Evolutionary conservation across 1,284 basidiomycete species (phyloP).

Genomic region (Trametes sp.): DNA sequence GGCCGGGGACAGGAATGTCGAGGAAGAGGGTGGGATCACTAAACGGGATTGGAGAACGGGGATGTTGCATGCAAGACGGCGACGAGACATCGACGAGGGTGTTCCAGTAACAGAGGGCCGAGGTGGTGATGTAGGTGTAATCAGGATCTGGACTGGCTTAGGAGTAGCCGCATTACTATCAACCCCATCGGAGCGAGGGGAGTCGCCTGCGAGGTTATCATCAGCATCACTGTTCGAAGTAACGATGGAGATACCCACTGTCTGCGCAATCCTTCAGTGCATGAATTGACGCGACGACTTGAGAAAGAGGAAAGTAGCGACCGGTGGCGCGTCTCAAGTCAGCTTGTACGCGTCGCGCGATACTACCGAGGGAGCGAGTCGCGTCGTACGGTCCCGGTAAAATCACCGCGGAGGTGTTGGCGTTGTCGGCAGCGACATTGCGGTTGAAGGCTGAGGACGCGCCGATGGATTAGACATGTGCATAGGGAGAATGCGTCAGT

Average conservation of each 20-base stretch:
- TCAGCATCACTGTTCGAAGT: too few species aligned
- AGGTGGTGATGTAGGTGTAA: slow-evolving; percentile 6
- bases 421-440: not conserved
- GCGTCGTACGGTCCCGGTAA: not conserved
- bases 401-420: not conserved
- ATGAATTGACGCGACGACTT: slow-evolving; percentile 23
- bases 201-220: not conserved
- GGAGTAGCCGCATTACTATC: slow-evolving; percentile 1
- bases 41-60: slow-evolving; percentile 37
- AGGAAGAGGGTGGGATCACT: slow-evolving; percentile 33
- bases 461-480: not conserved
- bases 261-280: slow-evolving; percentile 2
- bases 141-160: slow-evolving; percentile 2
- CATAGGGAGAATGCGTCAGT: too few species aligned
- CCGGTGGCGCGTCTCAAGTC: slow-evolving; percentile 23
- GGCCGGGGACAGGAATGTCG: slow-evolving; percentile 4
- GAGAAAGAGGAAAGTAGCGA: slow-evolving; percentile 23
- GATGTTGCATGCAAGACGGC: slow-evolving; percentile 38
- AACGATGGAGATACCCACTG: not conserved
- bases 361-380: slow-evolving; percentile 1
- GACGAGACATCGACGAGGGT: slow-evolving; percentile 36
- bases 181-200: not conserved
- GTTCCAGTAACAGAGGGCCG: not conserved
- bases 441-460: slow-evolving; percentile 15
- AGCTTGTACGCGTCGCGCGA: slow-evolving; percentile 28